Base-by-base conservation (phyloP, 2,329 filamentous ascomycete species). In the Penicillium occitanis region DNA sequence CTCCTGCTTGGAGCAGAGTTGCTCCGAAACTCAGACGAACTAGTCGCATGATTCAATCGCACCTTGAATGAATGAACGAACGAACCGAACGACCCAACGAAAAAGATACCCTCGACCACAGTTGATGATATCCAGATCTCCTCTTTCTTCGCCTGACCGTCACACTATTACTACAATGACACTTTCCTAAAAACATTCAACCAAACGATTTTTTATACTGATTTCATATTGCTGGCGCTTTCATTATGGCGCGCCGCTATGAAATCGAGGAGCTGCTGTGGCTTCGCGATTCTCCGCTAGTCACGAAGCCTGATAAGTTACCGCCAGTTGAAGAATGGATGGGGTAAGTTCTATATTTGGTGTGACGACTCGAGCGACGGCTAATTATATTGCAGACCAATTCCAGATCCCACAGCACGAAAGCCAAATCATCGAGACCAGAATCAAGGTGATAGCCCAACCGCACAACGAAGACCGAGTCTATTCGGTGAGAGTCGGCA, bases 301-400 rank as follows among this genome's bases (percentile, higher is more conserved):
- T 93, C 74, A 82, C 86, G 72, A 96, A 91, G 79, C 94, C 94
- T 57, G 83, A 89, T 69, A 86, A 85, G 69, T 85, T 97, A 55
- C 93, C 93, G 70, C 90, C 92, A 30, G 86, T 90, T 69, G 92
- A 96, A 81, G 92, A 96, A 83, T 98, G 93, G 93, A 96, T 97
- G 92, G 93, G 94, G 91, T 96, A 84, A 76, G 87, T 79, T 58
- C n/a, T n/a, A 17, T 5, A 19, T 30, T 8, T 8, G 10, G 7
- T 55, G n/a, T 6, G 28, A 33, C 5, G 5, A 11, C 1, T 53
- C 19, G 33, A 44, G 33, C 22, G 17, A 35, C n/a, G 22, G 5
- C 61, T 63, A 28, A 63, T 30, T 1, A 30, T 65, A 44, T 67
- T 63, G 51, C 66, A 80, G 80, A 66, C 78, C 80, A 68, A 72